A percentile compares a stretch with the other conserved stretches of the same genome.
Conservation (phyloP, 1,284 basidiomycete species). For the Ustilago vetiveriae region DNA sequence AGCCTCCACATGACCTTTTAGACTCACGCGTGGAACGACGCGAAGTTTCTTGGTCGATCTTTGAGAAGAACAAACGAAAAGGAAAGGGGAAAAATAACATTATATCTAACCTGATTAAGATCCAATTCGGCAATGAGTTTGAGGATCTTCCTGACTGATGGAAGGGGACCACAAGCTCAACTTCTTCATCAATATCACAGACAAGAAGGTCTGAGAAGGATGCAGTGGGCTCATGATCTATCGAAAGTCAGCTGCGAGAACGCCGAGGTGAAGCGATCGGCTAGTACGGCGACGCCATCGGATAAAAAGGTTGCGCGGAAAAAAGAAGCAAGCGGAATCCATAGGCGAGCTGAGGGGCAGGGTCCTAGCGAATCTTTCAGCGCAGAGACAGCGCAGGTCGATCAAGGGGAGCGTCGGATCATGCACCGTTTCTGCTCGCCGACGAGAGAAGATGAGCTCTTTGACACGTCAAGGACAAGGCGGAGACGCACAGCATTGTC, state of each 20-base stretch:
- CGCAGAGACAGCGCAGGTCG: neutral
- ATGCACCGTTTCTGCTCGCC: too few relatives aligned
- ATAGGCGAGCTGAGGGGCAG: constrained; percentile 3
- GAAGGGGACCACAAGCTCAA: too few relatives aligned
- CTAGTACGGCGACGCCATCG: neutral
- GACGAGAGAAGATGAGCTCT: too few relatives aligned
- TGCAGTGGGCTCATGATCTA: too few relatives aligned
- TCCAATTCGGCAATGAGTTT: too few relatives aligned
- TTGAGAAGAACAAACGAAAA: constrained; percentile 9
- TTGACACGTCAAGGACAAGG: too few relatives aligned
- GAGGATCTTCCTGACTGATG: neutral
- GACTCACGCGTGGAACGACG: constrained; percentile 29
- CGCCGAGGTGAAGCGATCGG: neutral
- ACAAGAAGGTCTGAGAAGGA: too few relatives aligned
- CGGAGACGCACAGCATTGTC: too few relatives aligned
- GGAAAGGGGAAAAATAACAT: neutral
- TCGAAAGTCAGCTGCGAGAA: neutral
- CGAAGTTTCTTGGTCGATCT: constrained; percentile 9
- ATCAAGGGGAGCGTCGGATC: constrained; percentile 2
- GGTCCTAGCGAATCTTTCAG: neutral
- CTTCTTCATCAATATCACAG: too few relatives aligned
- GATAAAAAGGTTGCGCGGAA: neutral
- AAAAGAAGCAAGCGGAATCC: neutral
- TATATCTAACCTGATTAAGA: too few relatives aligned
- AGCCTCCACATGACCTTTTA: constrained; percentile 25